Base-by-base conservation (phyloP, 305 asterid species). In the Ruellia speciosa region DNA sequence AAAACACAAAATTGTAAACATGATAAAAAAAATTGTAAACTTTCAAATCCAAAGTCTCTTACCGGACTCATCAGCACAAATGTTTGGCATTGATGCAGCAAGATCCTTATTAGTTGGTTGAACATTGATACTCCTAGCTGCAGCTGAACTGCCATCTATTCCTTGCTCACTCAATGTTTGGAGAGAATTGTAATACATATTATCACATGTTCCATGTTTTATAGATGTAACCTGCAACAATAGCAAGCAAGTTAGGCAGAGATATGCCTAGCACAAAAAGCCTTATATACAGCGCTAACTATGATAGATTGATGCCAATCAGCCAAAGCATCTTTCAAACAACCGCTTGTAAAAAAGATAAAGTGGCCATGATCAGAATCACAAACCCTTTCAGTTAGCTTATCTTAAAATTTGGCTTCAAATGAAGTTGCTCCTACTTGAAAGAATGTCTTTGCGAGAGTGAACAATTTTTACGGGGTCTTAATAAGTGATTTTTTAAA, bases 121-220 rank as follows among this genome's bases (percentile, higher is more conserved):
- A 71, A 74, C 81, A 70, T 78, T 85, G 54, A 82, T 70, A 74
- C 77, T 68, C 68, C 73, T 68, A 70, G 66, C 76, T 54, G 77
- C 89, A 53, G 67, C 69, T 34, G 73, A 68, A 69, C 75, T 74
- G 65, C 78, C 72, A 34, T 60, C 76, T 53, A 52, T 28, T 28
- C 68, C 79, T 56, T 57, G 75, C 56, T 76, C 76, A 61, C 65
- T 59, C 39, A 69, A 55, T 50, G 72, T 70, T 64, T 72, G 83
- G 69, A 78, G 57, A 55, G 11, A 43, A 43, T 84, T 57, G 70
- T 90, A 93, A 56, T 85, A 81, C 77, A 83, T 77, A 70, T 76
- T 84, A 72, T 85, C 96, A 81, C 82, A 78, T 69, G 82, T 69
- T 66, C 94, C 96, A 67, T 58, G 63, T 66, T 80, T 86, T 34